Evolutionary conservation across 768 basidiomycete genomes (phyloP), one percentile per base, ranked within the genome.

Genomic region (Tricholoma furcatifolium): DNA sequence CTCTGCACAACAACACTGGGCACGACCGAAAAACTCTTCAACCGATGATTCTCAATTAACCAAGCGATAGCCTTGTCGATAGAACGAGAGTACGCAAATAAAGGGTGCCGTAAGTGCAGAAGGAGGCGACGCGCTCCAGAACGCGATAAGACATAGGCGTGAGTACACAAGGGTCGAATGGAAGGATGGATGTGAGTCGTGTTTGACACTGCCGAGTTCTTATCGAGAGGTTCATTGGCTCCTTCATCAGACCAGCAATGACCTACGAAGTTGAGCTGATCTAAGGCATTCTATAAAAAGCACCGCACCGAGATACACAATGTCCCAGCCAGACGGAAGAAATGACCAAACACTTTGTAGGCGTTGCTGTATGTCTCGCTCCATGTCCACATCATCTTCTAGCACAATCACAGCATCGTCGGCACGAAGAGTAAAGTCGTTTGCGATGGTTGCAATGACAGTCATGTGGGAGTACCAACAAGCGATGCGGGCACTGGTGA

Each of bases 311-410:
- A 91, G 68, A 58, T 86, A 87, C 15, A 91, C 77, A 20, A 90
- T 77, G 58, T 90, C 88, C 88, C 88, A 91, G 14, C 79, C 73
- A 1, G 32, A 38, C 6, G 88, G 88, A 24, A 91, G 63, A 8
- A 65, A 62, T 4, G 55, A 47, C 85, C 84, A 87, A 35, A 86
- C 56, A n/a, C 50, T 35, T 31, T 18, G 47, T 17, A 78, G 62
- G 23, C 79, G 76, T 14, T 61, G 49, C 5, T 68, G 58, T 11
- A 87, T 77, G 57, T 89, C 80, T 27, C 65, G 71, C 68, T 91
- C 89, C 80, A 90, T 84, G 62, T 91, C 86, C 9, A 91, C 70
- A 56, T 91, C 90, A 62, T 91, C 90, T 66, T 91, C 89, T 6
- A 90, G 70, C n/a, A 91, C 74, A 8, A 90, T 51, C 0, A 74